These are phyloP conservation scores for Saccharomyces pastorianus DNA, from an alignment of 1,139 yeast species.

Conservation along the genomic window DNA sequence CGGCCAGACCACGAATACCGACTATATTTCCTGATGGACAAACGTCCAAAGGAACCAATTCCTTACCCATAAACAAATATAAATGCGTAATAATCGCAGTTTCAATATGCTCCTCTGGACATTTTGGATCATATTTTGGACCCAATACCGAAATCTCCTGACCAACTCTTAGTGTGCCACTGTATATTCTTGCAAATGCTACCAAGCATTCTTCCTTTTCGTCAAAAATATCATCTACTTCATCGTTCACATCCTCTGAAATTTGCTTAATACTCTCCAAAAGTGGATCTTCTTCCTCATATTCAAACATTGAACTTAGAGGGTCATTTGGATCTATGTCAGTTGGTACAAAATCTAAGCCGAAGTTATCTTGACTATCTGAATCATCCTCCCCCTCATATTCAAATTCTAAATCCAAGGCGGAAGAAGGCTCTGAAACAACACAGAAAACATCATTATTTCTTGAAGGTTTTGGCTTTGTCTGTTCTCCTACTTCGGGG, in stretches of 20 bases:
- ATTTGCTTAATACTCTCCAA: conserved; percentile 23
- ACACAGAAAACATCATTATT: conserved; percentile 15
- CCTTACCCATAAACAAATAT: conserved; percentile 87
- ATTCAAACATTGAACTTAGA: conserved; percentile 29
- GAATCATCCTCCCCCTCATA: conserved; percentile 14
- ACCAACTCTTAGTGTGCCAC: conserved; percentile 73
- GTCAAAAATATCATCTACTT: conserved; percentile 40
- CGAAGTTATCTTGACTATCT: conserved; percentile 9
- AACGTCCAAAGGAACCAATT: conserved; percentile 60
- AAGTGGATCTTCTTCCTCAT: conserved; percentile 30
- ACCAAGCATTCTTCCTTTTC: conserved; percentile 56
- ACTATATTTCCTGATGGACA: conserved; percentile 96
- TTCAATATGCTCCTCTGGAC: conserved; percentile 53
- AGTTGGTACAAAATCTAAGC: conserved; percentile 21
- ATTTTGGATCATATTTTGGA: conserved; percentile 75
- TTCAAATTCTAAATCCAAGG: conserved; percentile 20
- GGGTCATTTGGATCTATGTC: conserved; percentile 32
- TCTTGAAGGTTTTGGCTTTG: conserved; percentile 1
- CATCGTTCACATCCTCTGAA: conserved; percentile 33
- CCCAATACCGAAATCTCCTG: conserved; percentile 69
- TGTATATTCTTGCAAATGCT: conserved; percentile 82
- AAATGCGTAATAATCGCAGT: conserved; percentile 54
- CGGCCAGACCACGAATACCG: conserved; percentile 88
- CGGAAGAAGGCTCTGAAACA: conserved; percentile 22
- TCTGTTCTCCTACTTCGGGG: conserved; percentile 17